phyloP scores from a whole-genome alignment of 345 rosid genomes.

The Erodium maritimum region DNA sequence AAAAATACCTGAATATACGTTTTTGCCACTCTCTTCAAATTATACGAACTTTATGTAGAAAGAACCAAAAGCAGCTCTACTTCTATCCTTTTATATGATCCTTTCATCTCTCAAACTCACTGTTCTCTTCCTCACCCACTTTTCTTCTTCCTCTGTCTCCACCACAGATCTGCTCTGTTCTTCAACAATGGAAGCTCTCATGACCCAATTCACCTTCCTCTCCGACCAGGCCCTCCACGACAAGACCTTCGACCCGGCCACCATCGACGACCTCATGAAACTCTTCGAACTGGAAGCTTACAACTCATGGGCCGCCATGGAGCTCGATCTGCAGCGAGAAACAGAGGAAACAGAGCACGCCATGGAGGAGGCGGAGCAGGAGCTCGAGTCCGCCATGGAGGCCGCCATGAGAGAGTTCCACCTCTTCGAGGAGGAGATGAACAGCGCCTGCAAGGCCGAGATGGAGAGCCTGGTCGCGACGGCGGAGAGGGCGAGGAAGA shows the following conservation, averaged over 20 bases:
- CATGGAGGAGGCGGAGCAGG: slow-evolving; percentile 38
- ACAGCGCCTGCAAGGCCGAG: slow-evolving; percentile 34
- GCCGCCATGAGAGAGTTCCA: slow-evolving; percentile 64
- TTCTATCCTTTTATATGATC: background rate
- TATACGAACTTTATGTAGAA: background rate
- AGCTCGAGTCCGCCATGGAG: slow-evolving; percentile 68
- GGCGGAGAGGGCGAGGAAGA: slow-evolving; percentile 50
- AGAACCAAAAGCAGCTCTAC: background rate
- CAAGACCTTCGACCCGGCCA: slow-evolving; percentile 60
- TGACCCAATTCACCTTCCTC: slow-evolving; percentile 63
- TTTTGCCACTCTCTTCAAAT: too few relatives aligned
- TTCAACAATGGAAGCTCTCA: slow-evolving; percentile 54
- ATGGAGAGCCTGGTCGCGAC: slow-evolving; percentile 28
- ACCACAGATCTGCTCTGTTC: slow-evolving; percentile 6
- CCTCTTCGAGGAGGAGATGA: slow-evolving; percentile 64
- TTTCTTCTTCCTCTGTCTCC: background rate
- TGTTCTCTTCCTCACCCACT: background rate
- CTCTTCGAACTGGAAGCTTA: slow-evolving; percentile 79
- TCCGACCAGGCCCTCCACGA: slow-evolving; percentile 58
- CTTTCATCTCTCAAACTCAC: background rate
- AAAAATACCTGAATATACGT: background rate
- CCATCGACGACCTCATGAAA: slow-evolving; percentile 64
- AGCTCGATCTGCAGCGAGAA: slow-evolving; percentile 33
- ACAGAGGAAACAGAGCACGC: slow-evolving; percentile 33
- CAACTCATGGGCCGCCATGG: slow-evolving; percentile 71